These are phyloP conservation scores for Zalerion maritima DNA, from an alignment of 495 filamentous ascomycete genomes.

Conservation along the genomic window DNA sequence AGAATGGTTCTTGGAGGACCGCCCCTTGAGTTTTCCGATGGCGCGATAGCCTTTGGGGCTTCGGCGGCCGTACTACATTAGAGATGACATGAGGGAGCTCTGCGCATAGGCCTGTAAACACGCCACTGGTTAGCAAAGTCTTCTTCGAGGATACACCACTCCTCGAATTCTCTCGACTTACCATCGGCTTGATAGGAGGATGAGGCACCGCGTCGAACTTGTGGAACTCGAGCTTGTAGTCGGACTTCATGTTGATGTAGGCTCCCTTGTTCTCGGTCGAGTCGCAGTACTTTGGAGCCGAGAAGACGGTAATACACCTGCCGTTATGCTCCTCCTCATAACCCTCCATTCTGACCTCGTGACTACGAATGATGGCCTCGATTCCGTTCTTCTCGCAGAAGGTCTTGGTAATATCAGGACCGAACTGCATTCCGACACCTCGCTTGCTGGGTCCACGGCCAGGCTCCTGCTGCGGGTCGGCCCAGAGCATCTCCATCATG, in stretches of 20 bases:
- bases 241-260: constrained; percentile 91
- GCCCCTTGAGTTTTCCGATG: too few species aligned
- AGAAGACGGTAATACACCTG: constrained; percentile 97
- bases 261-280: constrained; percentile 95
- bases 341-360: constrained; percentile 95
- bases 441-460: constrained; percentile 92
- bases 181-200: constrained; percentile 90
- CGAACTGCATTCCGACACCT: constrained; percentile 92
- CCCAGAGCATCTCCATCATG: constrained; percentile 99
- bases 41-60: too few species aligned
- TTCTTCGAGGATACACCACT: too few species aligned
- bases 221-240: constrained; percentile 79
- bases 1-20: too few species aligned
- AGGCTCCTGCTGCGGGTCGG: constrained; percentile 74
- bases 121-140: constrained; percentile 21
- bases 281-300: constrained; percentile 94
- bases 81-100: constrained; percentile 54
- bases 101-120: constrained; percentile 62
- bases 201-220: constrained; percentile 95
- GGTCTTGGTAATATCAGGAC: constrained; percentile 87
- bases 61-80: too few species aligned
- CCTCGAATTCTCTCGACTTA: too few species aligned
- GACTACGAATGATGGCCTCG: constrained; percentile 87
- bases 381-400: constrained; percentile 96
- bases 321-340: constrained; percentile 98